Percentiles rank a stretch among this genome's conserved stretches.
Evolutionary conservation across 768 basidiomycete genomes (phyloP).

Genomic region (Lentinula edodes): DNA sequence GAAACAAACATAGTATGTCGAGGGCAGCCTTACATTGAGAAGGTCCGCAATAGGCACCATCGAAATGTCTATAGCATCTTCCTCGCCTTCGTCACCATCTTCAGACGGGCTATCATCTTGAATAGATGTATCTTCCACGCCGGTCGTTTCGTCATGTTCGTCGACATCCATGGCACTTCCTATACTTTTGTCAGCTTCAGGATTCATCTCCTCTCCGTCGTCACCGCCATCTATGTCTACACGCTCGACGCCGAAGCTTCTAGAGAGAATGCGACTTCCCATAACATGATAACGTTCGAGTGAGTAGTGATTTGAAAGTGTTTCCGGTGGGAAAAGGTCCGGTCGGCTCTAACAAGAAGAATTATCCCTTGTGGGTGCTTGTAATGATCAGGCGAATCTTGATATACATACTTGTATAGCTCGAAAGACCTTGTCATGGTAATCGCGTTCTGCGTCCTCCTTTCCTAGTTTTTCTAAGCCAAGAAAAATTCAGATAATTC

Average conservation of each 20-base stretch:
- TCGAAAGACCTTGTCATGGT: slow-evolving; percentile 59
- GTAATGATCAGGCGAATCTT: background rate
- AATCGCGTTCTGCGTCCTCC: slow-evolving; percentile 74
- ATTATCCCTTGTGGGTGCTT: background rate
- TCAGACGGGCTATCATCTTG: slow-evolving; percentile 12
- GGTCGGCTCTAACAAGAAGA: slow-evolving; percentile 46
- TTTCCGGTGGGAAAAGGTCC: slow-evolving; percentile 61
- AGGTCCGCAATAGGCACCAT: slow-evolving; percentile 98
- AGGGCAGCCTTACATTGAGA: slow-evolving; percentile 46
- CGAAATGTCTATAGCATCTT: slow-evolving; percentile 58
- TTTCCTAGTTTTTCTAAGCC: slow-evolving; percentile 79
- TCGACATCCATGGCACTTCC: slow-evolving; percentile 41
- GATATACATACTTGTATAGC: slow-evolving; percentile 52
- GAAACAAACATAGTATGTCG: background rate
- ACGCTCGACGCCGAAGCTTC: slow-evolving; percentile 82
- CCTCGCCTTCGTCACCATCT: slow-evolving; percentile 35
- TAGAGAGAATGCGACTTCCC: slow-evolving; percentile 87
- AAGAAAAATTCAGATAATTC: background rate
- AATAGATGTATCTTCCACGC: slow-evolving; percentile 8
- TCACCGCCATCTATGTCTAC: slow-evolving; percentile 26
- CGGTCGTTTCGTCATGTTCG: slow-evolving; percentile 2
- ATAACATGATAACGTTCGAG: slow-evolving; percentile 78
- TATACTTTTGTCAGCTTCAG: slow-evolving; percentile 23
- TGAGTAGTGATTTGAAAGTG: slow-evolving; percentile 48
- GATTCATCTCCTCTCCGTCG: slow-evolving; percentile 26